Base-by-base conservation (phyloP, 2,329 filamentous ascomycete genomes). In the Cercospora brassicicola region DNA sequence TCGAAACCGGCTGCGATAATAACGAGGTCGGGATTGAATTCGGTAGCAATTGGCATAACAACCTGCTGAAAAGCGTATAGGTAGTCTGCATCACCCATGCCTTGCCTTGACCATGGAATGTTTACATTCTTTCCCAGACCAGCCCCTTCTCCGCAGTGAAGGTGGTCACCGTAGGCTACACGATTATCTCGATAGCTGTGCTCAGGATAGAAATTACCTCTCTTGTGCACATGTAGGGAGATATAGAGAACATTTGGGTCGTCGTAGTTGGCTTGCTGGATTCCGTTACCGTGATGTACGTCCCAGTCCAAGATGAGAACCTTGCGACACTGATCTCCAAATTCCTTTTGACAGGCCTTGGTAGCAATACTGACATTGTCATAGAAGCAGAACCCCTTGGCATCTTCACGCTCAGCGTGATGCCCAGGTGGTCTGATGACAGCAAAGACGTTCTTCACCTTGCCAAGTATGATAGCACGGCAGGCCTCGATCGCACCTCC, bases 1-100 rank as follows among this genome's bases (percentile, higher is more conserved):
- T 99, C 95, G 74, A 99, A 99, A 0, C 95, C 95, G 51, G 95
- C 93, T 20, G 95, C 95, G 66, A 99, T 91, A 72, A 99, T 95
- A 30, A 98, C 94, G 18, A 99, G 83, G 77, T 99, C 95, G 0
- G 95, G 95, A 74, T 95, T 85, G 78, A 98, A 99, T 75, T 99
- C 94, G 55, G 90, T 88, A 0, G 93, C 94, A 67, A 98, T 95
- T 0, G 95, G 95, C 93, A 99, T 97, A 55, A 99, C 90, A 39
- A 98, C 90, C 77, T 93, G 90, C 75, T 99, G 94, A 75, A 99
- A 99, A 1, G 95, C 95, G 59, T 93, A 94, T 82, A 99, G 88
- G 79, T 99, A 99, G 79, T 99, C 95, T 4, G 92, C 94, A 79
- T 99, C 95, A 0, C 93, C 93, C 93, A 99, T 97, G 0, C 88